Conservation (phyloP, 352 stramenopile genomes). For the Plasmopara viticola region DNA sequence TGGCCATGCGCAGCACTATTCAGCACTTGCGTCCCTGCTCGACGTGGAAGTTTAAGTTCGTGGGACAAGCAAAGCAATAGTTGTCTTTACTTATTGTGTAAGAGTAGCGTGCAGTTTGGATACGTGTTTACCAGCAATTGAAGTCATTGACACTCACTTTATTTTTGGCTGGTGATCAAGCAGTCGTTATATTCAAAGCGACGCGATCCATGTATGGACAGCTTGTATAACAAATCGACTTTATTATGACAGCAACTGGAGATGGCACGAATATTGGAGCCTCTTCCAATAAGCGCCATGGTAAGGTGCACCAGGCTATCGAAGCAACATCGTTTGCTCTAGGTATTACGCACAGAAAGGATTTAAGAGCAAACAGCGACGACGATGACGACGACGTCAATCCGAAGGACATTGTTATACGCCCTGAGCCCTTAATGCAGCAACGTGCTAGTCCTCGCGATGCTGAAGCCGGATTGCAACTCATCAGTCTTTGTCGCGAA, state of each 20-base stretch:
- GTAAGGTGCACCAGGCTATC: conserved; percentile 10
- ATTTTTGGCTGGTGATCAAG: neutral
- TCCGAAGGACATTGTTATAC: conserved; percentile 37
- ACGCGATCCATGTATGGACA: neutral
- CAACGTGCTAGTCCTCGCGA: conserved; percentile 45
- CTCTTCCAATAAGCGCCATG: conserved; percentile 8
- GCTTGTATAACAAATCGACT: neutral
- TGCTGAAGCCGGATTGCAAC: conserved; percentile 41
- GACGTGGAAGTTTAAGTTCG: conserved; percentile 17
- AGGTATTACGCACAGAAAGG: neutral
- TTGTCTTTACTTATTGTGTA: neutral
- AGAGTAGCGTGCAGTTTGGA: conserved; percentile 2
- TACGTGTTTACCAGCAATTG: conserved; percentile 11
- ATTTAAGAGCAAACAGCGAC: conserved; percentile 5
- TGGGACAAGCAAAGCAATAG: no score
- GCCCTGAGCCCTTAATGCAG: conserved; percentile 49
- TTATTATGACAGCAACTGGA: conserved; percentile 16
- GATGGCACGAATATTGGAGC: conserved; percentile 6
- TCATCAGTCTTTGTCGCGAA: conserved; percentile 63
- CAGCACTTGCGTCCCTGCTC: conserved; percentile 4
- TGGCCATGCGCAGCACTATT: conserved; percentile 4
- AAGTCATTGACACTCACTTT: neutral
- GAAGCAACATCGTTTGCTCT: neutral
- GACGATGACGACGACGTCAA: conserved; percentile 15
- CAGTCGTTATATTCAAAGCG: conserved; percentile 13